Evolutionary conservation across 2,329 filamentous ascomycete genomes (phyloP), one percentile per base, ranked within the genome.

Genomic region (Rugonectria rugulosa): DNA sequence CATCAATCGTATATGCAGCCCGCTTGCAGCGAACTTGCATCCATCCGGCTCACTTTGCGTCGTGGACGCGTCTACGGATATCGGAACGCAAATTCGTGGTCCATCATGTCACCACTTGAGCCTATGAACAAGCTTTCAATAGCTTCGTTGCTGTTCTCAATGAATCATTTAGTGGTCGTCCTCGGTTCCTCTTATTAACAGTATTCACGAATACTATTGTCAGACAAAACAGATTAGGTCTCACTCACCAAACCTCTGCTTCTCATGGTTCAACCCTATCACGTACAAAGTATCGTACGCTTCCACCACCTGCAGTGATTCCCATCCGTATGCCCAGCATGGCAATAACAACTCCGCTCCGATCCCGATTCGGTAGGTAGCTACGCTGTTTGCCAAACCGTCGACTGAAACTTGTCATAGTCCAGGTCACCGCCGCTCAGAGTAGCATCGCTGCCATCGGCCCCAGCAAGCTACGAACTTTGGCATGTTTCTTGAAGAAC

Each of bases 401-500:
- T 10, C 14, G 34, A n/a, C 53, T 55, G 53, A 45, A 55, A 46
- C 53, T 31, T 24, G 20, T n/a, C 27, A 40, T 23, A 21, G 37
- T 24, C 20, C 20, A 56, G 52, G 56, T 46, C 57, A 56, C 56
- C 56, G 36, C 55, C 26, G 44, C 42, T 11, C 44, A 65, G 41
- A 46, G 60, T 67, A 55, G 56, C 64, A 62, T 66, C 47, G 27
- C 53, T 29, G 12, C 12, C 29, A 14, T 5, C 12, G 9, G 37
- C 52, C 63, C 48, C 50, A 56, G 53, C 55, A 36, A 34, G 42
- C 47, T 42, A 32, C 42, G 41, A 56, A 55, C 53, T 29, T 44
- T 55, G 38, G 31, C 49, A 21, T 56, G 54, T 55, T 61, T 61
- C 46, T 53, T 50, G 43, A 54, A 32, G 60, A 55, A 61, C 49